Conservation (phyloP, 768 basidiomycete species). For the Lentinus brumalis region DNA sequence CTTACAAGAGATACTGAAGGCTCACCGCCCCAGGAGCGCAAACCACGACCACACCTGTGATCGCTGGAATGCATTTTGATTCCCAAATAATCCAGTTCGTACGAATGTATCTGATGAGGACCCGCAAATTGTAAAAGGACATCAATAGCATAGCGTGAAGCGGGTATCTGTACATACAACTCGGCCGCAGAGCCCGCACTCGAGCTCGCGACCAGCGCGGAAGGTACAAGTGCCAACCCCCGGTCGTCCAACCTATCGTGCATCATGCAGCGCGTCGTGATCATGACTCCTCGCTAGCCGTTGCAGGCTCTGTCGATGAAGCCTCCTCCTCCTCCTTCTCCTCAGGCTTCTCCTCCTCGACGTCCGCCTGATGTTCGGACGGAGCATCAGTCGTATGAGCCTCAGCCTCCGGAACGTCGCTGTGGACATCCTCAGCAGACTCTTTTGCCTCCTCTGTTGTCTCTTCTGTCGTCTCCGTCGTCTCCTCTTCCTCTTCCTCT, state of each 20-base stretch:
- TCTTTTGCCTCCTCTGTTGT: not conserved
- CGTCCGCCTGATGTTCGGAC: not conserved
- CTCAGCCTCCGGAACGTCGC: not conserved
- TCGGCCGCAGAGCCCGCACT: too few relatives aligned
- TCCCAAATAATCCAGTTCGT: too few relatives aligned
- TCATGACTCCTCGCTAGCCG: not conserved
- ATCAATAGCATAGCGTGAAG: too few relatives aligned
- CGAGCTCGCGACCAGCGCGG: not conserved
- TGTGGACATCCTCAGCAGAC: not conserved
- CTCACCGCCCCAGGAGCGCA: too few relatives aligned
- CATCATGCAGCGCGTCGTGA: too few relatives aligned
- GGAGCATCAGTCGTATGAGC: not conserved
- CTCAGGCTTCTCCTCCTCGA: not conserved
- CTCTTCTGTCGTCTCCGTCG: not conserved
- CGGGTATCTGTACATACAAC: too few relatives aligned
- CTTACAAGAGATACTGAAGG: too few relatives aligned
- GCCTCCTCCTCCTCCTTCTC: slow-evolving; percentile 2
- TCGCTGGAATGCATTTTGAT: too few relatives aligned
- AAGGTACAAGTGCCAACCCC: not conserved
- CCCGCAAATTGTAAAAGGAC: too few relatives aligned
- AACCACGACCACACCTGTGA: too few relatives aligned
- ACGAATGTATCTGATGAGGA: too few relatives aligned
- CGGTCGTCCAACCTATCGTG: too few relatives aligned
- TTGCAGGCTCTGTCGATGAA: not conserved
- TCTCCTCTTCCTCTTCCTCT: not conserved